A percentile compares a stretch with the other conserved stretches of the same genome.
These are phyloP conservation scores for Chlamydomonas schloesseri DNA, from an alignment of 139 green algal genomes.

Conservation along the genomic window DNA sequence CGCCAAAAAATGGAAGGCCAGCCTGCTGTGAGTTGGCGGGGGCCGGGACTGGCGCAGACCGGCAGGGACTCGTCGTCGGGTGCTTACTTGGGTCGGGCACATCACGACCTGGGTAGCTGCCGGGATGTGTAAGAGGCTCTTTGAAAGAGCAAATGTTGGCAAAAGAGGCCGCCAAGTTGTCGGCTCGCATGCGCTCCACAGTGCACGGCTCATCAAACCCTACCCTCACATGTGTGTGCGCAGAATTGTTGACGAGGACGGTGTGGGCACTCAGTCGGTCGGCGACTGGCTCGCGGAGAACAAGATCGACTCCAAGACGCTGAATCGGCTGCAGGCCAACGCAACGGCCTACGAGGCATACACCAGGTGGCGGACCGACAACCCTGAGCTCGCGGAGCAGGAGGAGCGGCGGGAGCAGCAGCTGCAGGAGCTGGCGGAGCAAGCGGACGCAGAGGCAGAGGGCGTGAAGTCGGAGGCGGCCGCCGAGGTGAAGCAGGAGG, in stretches of 20 bases:
- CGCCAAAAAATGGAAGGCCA: conserved; percentile 93
- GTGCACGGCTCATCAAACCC: too few species aligned
- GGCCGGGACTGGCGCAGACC: background rate
- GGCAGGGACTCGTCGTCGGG: too few species aligned
- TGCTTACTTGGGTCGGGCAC: too few species aligned
- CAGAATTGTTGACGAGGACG: conserved; percentile 33
- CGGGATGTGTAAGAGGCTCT: too few species aligned
- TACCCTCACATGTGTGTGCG: too few species aligned
- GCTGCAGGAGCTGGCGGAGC: background rate
- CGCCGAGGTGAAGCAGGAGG: background rate
- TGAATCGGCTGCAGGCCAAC: conserved; percentile 63
- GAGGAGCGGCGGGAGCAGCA: background rate
- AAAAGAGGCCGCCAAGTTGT: too few species aligned
- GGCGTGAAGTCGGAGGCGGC: background rate
- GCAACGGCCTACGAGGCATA: conserved; percentile 46
- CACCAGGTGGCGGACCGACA: conserved; percentile 28
- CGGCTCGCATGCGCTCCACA: too few species aligned
- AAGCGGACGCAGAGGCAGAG: background rate
- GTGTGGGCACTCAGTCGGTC: conserved; percentile 57
- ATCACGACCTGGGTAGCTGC: too few species aligned
- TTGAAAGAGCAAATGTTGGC: too few species aligned
- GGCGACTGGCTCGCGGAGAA: conserved; percentile 74
- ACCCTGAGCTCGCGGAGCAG: background rate
- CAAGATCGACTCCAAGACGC: conserved; percentile 68
- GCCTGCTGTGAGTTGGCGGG: conserved; percentile 63